Evolutionary conservation across 352 stramenopile species (phyloP).

Genomic region (Globisporangium splendens): DNA sequence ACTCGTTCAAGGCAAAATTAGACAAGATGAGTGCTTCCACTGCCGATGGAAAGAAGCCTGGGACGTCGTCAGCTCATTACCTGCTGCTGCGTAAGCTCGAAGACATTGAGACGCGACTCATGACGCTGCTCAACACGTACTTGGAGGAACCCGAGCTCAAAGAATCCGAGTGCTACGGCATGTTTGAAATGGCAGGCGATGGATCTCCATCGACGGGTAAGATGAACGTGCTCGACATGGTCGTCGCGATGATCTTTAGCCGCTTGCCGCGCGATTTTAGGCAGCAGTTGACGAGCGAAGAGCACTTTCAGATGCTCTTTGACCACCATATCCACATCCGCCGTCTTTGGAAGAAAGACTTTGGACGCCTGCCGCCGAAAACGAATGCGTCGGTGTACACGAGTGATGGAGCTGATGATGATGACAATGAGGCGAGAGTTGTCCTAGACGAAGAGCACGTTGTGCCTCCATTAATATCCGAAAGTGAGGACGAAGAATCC

Average conservation of each 20-base stretch:
- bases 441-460: conserved; percentile 6
- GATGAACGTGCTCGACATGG: conserved; percentile 87
- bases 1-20: conserved; percentile 69
- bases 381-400: conserved; percentile 9
- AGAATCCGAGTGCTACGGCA: conserved; percentile 40
- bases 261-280: conserved; percentile 71
- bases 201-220: conserved; percentile 18
- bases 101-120: conserved; percentile 71
- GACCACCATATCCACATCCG: conserved; percentile 80
- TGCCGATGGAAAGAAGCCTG: too few relatives aligned
- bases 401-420: conserved; percentile 10
- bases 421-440: conserved; percentile 15
- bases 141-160: conserved; percentile 54
- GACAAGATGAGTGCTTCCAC: conserved; percentile 16
- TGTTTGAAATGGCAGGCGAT: conserved; percentile 26
- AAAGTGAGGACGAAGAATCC: conserved; percentile 8
- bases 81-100: conserved; percentile 76
- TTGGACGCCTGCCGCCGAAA: conserved; percentile 58
- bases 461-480: conserved; percentile 1
- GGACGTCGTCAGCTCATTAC: conserved; percentile 16
- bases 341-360: conserved; percentile 80
- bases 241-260: conserved; percentile 82
- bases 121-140: conserved; percentile 53
- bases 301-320: conserved; percentile 71
- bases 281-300: conserved; percentile 45